Evolutionary conservation across 768 basidiomycete species (phyloP).

Genomic region (Gyrodon lividus): DNA sequence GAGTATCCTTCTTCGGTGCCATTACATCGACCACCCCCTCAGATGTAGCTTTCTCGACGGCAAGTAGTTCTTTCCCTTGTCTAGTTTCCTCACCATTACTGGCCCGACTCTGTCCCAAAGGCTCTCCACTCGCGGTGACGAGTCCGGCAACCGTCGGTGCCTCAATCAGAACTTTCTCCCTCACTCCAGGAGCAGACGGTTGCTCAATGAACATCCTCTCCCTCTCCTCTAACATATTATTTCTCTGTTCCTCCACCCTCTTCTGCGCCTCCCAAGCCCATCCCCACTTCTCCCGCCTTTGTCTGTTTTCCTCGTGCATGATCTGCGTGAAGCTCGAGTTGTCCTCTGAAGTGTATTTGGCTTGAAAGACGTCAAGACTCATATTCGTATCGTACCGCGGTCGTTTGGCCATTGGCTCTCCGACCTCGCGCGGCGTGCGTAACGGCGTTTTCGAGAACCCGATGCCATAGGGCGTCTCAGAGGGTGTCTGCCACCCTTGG

Average conservation of each 20-base stretch:
- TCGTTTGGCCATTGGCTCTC: conserved; percentile 53
- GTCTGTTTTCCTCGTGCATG: conserved; percentile 83
- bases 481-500: conserved; percentile 44
- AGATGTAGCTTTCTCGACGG: conserved; percentile 24
- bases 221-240: conserved; percentile 63
- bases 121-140: conserved; percentile 38
- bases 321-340: conserved; percentile 96
- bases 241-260: conserved; percentile 67
- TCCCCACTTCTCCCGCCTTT: conserved; percentile 72
- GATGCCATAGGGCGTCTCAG: conserved; percentile 62
- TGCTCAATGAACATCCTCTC: conserved; percentile 74
- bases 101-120: neutral
- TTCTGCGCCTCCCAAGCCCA: conserved; percentile 97
- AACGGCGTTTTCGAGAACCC: conserved; percentile 68
- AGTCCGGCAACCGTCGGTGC: conserved; percentile 54
- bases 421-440: conserved; percentile 38
- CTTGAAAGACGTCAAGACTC: conserved; percentile 85
- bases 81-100: conserved; percentile 27
- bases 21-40: conserved; percentile 61
- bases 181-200: conserved; percentile 58
- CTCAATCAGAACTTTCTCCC: conserved; percentile 67
- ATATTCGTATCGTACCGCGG: conserved; percentile 58
- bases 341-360: conserved; percentile 93
- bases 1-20: conserved; percentile 75
- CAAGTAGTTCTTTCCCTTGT: conserved; percentile 22